Base-by-base conservation (phyloP, 1,284 basidiomycete species). In the Malassezia globosa region DNA sequence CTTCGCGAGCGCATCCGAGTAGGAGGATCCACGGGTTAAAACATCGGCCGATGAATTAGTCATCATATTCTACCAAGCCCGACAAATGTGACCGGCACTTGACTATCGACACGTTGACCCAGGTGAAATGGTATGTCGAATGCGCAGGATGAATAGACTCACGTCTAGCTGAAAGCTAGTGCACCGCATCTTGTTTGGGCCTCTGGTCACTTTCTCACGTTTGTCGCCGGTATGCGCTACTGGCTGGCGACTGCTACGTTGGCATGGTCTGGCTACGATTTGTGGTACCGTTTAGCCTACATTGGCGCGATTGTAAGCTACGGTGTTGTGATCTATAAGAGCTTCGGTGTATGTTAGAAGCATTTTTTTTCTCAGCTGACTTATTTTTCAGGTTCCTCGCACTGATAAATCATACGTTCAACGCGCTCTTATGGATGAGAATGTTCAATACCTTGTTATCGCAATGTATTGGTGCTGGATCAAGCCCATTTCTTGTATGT, bases 321-420 rank as follows among this genome's bases (percentile, higher is more conserved):
- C 53, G 69, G 68, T 22, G 66, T 72, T 11, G 70, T 72, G 26
- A 66, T 70, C 22, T 72, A 72, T 59, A 72, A 72, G 49, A 61
- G 60, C 27, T 69, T 69, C 29, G 68, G 67, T 8, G n/a, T n/a
- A n/a, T n/a, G n/a, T n/a, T n/a, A n/a, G n/a, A n/a, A n/a, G n/a
- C n/a, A n/a, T n/a, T n/a, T n/a, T n/a, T n/a, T n/a, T 45, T 23
- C 7, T 35, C 10, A 11, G 13, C 22, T 18, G 39, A 8, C 39
- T 27, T 43, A 50, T 43, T n/a, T n/a, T n/a, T n/a, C n/a, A n/a
- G n/a, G 48, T 68, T 7, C 70, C 69, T 11, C 68, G 68, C 33
- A 55, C 66, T 40, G 67, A 61, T 46, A 61, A 60, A 36, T 55
- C 66, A 1, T 70, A 67, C 56, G 51, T 72, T n/a, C 66, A 72